Conservation (phyloP, 768 basidiomycete genomes). For the Macrocybe gigantea region DNA sequence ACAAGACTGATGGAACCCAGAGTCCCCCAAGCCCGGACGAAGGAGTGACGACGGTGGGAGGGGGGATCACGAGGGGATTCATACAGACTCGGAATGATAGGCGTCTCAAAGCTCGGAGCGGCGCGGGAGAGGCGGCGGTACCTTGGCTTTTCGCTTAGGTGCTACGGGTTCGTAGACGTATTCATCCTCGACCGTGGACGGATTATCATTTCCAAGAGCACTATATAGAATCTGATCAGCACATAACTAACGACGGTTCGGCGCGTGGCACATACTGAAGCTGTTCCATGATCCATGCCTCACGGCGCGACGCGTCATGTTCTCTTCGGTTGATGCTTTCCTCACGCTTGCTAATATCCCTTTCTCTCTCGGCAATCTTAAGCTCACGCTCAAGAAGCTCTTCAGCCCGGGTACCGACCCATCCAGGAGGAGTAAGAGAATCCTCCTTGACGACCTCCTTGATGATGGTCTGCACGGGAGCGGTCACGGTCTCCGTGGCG, state of each 20-base stretch:
- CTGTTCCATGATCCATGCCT: slow-evolving; percentile 91
- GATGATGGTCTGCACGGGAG: slow-evolving; percentile 71
- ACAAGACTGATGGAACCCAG: slow-evolving; percentile 54
- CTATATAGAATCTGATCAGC: slow-evolving; percentile 23
- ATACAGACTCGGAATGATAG: slow-evolving; percentile 58
- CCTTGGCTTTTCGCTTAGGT: slow-evolving; percentile 80
- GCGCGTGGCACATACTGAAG: slow-evolving; percentile 54
- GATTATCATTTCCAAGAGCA: slow-evolving; percentile 62
- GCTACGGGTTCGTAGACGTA: slow-evolving; percentile 68
- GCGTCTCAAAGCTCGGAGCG: slow-evolving; percentile 91
- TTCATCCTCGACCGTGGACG: slow-evolving; percentile 71
- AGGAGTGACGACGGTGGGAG: slow-evolving; percentile 46
- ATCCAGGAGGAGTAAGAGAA: slow-evolving; percentile 72
- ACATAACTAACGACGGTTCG: not conserved
- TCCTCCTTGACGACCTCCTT: slow-evolving; percentile 86
- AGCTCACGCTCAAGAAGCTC: slow-evolving; percentile 82
- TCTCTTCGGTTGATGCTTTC: slow-evolving; percentile 82
- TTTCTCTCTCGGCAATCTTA: slow-evolving; percentile 78
- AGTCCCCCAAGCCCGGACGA: slow-evolving; percentile 91
- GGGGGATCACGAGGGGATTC: slow-evolving; percentile 40
- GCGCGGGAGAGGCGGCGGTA: slow-evolving; percentile 80
- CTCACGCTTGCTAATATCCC: slow-evolving; percentile 83
- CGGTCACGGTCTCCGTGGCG: slow-evolving; percentile 47
- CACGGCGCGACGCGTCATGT: slow-evolving; percentile 81
- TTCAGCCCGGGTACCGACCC: slow-evolving; percentile 72